phyloP scores from a whole-genome alignment of 2,329 filamentous ascomycete genomes.

The Penicillium digitatum region DNA sequence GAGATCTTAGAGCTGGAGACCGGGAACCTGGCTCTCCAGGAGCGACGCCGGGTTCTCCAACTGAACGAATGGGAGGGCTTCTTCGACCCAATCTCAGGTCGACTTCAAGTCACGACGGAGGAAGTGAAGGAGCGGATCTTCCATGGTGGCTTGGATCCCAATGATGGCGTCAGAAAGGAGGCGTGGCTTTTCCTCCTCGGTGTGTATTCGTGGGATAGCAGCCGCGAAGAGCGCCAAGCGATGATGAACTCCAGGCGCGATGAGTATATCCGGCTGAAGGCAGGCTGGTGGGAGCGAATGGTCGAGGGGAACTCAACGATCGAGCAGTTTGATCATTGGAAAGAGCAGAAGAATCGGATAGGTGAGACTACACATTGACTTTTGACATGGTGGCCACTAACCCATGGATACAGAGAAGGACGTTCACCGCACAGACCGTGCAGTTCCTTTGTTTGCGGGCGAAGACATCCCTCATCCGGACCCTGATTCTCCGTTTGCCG shows the following conservation, averaged over 20 bases:
- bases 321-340: constrained; percentile 91
- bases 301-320: constrained; percentile 74
- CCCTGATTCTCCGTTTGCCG: constrained; percentile 89
- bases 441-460: constrained; percentile 89
- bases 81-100: constrained; percentile 72
- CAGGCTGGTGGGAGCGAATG: constrained; percentile 91
- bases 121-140: constrained; percentile 98
- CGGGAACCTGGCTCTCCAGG: constrained; percentile 67
- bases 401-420: constrained; percentile 75
- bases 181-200: constrained; percentile 93
- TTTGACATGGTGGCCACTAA: constrained; percentile 24
- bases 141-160: constrained; percentile 81
- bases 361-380: constrained; percentile 56
- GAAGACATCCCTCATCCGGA: constrained; percentile 97
- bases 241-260: constrained; percentile 82
- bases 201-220: constrained; percentile 91
- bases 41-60: constrained; percentile 72
- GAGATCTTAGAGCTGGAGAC: constrained; percentile 82
- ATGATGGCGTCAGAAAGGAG: constrained; percentile 91
- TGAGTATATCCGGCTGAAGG: constrained; percentile 90
- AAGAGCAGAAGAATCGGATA: constrained; percentile 87
- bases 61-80: constrained; percentile 86
- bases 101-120: constrained; percentile 73
- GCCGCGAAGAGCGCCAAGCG: constrained; percentile 74
- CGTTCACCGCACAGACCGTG: constrained; percentile 93